Evolutionary conservation across 129 eudicot genomes (phyloP).

Genomic region (Flaveria brownii): DNA sequence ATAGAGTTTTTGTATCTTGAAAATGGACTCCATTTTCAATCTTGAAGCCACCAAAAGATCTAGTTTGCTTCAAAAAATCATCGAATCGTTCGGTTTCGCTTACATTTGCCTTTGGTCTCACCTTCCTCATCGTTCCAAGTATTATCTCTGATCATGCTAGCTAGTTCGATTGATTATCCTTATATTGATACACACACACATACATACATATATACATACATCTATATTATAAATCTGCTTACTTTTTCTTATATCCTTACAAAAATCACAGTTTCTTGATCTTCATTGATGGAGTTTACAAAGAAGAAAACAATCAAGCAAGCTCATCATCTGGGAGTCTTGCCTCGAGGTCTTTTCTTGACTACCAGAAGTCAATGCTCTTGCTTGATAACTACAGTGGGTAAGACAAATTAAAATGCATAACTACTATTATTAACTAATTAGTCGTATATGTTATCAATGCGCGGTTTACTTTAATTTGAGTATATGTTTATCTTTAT

Average conservation of each 20-base stretch:
- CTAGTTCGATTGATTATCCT: too few relatives aligned
- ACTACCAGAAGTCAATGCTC: constrained; percentile 42
- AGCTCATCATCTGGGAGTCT: constrained; percentile 58
- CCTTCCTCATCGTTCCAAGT: constrained; percentile 61
- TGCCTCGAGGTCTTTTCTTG: constrained; percentile 47
- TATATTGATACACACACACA: not conserved
- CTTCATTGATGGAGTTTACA: constrained; percentile 58
- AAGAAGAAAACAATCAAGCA: constrained; percentile 40
- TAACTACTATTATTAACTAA: not conserved
- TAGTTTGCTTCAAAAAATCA: constrained; percentile 47
- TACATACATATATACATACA: not conserved
- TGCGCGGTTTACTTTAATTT: too few relatives aligned
- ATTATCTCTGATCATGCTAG: too few relatives aligned
- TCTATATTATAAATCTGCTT: not conserved
- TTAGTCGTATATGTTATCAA: not conserved
- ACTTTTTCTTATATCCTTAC: not conserved
- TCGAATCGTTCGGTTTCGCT: constrained; percentile 52
- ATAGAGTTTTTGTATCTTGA: constrained; percentile 14
- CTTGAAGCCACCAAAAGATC: constrained; percentile 55
- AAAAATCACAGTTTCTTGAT: constrained; percentile 50
- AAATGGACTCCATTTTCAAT: constrained; percentile 74
- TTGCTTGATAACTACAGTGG: constrained; percentile 31
- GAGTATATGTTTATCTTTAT: not conserved
- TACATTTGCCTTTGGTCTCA: constrained; percentile 86
- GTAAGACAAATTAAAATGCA: constrained; percentile 13